Evolutionary conservation across 2,329 filamentous ascomycete genomes (phyloP).

Genomic region (Didymella lethalis): DNA sequence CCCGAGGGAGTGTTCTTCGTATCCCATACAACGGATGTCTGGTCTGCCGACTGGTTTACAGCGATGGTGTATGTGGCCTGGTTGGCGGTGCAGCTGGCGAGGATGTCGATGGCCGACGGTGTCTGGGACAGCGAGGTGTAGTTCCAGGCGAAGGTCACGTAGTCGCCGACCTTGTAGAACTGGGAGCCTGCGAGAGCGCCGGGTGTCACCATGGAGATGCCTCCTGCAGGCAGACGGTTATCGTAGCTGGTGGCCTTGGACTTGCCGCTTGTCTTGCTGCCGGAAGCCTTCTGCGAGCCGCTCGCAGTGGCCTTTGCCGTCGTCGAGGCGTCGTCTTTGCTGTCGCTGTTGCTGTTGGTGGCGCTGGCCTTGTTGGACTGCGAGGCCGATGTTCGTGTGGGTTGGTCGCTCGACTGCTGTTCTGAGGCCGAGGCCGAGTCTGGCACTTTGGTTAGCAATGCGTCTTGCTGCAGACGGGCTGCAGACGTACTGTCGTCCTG

Average conservation of each 20-base stretch:
- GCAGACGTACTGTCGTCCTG: conserved; percentile 39
- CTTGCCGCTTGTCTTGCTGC: conserved; percentile 27
- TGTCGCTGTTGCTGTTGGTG: conserved; percentile 26
- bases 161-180: conserved; percentile 71
- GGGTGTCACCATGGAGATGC: conserved; percentile 69
- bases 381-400: conserved; percentile 17
- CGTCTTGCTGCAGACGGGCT: not conserved
- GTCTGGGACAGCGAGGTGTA: conserved; percentile 69
- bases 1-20: conserved; percentile 52
- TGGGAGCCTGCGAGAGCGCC: conserved; percentile 57
- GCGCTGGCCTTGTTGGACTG: conserved; percentile 17
- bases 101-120: conserved; percentile 66
- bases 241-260: conserved; percentile 55
- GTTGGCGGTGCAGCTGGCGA: conserved; percentile 68
- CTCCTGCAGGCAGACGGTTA: conserved; percentile 63
- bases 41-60: conserved; percentile 63
- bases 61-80: conserved; percentile 68
- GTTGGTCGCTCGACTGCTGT: conserved; percentile 24
- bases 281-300: conserved; percentile 32
- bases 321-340: conserved; percentile 26
- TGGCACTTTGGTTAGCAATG: conserved; percentile 12
- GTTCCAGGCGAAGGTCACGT: conserved; percentile 72
- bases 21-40: conserved; percentile 67
- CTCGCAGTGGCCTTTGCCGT: conserved; percentile 25
- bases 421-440: conserved; percentile 26